Percentiles rank a stretch among this genome's conserved stretches.
These are phyloP conservation scores for Neonectria punicea DNA, from an alignment of 2,329 filamentous ascomycete species.

Conservation along the genomic window DNA sequence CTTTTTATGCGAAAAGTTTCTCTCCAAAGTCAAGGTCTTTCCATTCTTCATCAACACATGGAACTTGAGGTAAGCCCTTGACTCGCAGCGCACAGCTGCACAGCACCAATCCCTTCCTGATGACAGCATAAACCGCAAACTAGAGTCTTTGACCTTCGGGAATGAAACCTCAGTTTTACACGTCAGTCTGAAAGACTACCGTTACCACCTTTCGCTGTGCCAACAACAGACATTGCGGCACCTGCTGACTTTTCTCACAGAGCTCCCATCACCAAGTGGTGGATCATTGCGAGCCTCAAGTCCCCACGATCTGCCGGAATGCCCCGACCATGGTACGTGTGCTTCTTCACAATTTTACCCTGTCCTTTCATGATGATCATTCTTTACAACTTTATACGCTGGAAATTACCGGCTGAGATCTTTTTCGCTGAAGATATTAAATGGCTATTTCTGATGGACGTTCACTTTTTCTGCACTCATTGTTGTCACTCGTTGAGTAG, in stretches of 20 bases:
- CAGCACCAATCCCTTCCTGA: slow-evolving; percentile 62
- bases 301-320: background rate
- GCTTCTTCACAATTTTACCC: background rate
- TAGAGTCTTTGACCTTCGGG: slow-evolving; percentile 96
- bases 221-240: slow-evolving; percentile 17
- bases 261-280: slow-evolving; percentile 42
- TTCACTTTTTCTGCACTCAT: slow-evolving; percentile 13
- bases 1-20: slow-evolving; percentile 45
- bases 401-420: slow-evolving; percentile 97
- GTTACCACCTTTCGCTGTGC: slow-evolving; percentile 32
- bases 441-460: slow-evolving; percentile 85
- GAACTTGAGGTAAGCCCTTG: slow-evolving; percentile 43
- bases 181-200: slow-evolving; percentile 84
- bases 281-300: slow-evolving; percentile 38
- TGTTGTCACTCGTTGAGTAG: slow-evolving; percentile 21
- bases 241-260: slow-evolving; percentile 43
- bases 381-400: slow-evolving; percentile 73
- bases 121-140: slow-evolving; percentile 90
- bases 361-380: slow-evolving; percentile 66
- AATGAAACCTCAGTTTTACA: slow-evolving; percentile 85
- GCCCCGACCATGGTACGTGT: slow-evolving; percentile 47
- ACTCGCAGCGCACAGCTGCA: slow-evolving; percentile 24
- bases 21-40: slow-evolving; percentile 24
- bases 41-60: slow-evolving; percentile 32
- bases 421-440: slow-evolving; percentile 79